A percentile compares a stretch with the other conserved stretches of the same genome.
Evolutionary conservation across 257 asterid genomes (phyloP).

Genomic region (Solanum okadae): DNA sequence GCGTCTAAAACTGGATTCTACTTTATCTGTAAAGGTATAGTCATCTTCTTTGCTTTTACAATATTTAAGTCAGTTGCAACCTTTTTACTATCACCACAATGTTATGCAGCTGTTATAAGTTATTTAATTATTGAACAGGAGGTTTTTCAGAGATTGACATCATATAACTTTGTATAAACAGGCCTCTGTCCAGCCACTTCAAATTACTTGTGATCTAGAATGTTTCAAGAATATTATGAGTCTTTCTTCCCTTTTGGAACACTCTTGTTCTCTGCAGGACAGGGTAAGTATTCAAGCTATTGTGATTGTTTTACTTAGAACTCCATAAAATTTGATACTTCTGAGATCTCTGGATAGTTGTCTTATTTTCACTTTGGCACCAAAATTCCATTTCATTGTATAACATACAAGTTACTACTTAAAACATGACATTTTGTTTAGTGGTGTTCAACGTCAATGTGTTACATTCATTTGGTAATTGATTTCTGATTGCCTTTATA

Average conservation of each 20-base stretch:
- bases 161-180: slow-evolving; percentile 13
- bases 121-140: background rate
- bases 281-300: slow-evolving; percentile 40
- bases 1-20: slow-evolving; percentile 31
- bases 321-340: background rate
- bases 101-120: background rate
- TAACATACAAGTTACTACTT: background rate
- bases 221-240: slow-evolving; percentile 49
- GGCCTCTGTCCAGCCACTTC: slow-evolving; percentile 57
- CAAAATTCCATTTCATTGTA: background rate
- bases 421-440: background rate
- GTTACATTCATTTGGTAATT: background rate
- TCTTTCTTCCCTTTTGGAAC: slow-evolving; percentile 35
- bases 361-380: background rate
- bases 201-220: slow-evolving; percentile 45
- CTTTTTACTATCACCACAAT: background rate
- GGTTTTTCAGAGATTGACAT: background rate
- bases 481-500: background rate
- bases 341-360: background rate
- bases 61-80: background rate
- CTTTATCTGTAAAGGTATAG: slow-evolving; percentile 64
- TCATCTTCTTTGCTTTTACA: slow-evolving; percentile 1
- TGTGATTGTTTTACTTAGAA: background rate
- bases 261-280: slow-evolving; percentile 51
- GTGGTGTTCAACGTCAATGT: background rate